Evolutionary conservation across 331 rosid genomes (phyloP).

Genomic region (Rhamnella rubrinervis): DNA sequence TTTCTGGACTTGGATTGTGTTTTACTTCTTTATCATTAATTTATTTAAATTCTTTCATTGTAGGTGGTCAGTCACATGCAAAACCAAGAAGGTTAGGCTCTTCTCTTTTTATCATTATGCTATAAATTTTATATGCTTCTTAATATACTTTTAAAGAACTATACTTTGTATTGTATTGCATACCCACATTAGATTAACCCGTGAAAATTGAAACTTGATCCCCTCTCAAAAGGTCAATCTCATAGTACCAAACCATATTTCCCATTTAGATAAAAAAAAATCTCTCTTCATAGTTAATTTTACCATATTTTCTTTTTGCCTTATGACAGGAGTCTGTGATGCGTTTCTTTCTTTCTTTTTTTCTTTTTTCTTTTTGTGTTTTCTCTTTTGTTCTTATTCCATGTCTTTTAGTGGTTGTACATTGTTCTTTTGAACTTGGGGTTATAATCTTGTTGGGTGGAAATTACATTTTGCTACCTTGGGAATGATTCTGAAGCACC

Average conservation of each 20-base stretch:
- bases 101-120: not conserved
- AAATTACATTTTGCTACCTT: not conserved
- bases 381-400: no score
- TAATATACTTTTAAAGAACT: no score
- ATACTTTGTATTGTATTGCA: no score
- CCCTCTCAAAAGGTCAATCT: no score
- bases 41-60: not conserved
- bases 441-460: not conserved
- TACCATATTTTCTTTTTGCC: no score
- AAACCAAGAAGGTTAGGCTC: constrained; percentile 32
- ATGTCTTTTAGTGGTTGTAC: not conserved
- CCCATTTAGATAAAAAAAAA: no score
- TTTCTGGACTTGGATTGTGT: not conserved
- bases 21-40: constrained; percentile 1
- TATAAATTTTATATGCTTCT: not conserved
- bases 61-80: constrained; percentile 26
- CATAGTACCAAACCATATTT: no score
- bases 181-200: no score
- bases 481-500: not conserved
- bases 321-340: no score
- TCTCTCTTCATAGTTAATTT: no score
- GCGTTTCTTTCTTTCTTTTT: not conserved
- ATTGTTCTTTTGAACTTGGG: not conserved
- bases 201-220: no score
- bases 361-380: not conserved